These are phyloP conservation scores for Penicillium canariense DNA, from an alignment of 495 filamentous ascomycete genomes.

Conservation along the genomic window DNA sequence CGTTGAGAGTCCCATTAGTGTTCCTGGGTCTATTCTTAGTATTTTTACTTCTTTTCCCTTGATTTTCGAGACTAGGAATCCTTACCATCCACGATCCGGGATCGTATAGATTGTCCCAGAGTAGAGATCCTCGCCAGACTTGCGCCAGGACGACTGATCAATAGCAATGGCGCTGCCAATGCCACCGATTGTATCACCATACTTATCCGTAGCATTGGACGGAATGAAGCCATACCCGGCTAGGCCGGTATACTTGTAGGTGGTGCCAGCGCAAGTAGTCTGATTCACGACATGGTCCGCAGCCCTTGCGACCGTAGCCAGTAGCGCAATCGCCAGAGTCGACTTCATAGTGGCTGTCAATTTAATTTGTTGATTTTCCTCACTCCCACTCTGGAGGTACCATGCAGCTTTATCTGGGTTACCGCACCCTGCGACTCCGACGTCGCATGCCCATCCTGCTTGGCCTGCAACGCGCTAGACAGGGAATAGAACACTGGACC, in stretches of 20 bases:
- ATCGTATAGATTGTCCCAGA: conserved; percentile 61
- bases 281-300: conserved; percentile 41
- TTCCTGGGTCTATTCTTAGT: conserved; percentile 45
- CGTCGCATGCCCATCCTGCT: neutral
- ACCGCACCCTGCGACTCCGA: neutral
- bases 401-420: neutral
- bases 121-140: conserved; percentile 53
- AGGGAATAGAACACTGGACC: neutral
- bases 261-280: conserved; percentile 61
- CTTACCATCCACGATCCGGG: conserved; percentile 72
- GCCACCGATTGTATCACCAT: conserved; percentile 69
- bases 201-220: conserved; percentile 62
- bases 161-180: conserved; percentile 67
- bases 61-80: neutral
- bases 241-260: conserved; percentile 65
- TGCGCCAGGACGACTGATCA: conserved; percentile 62
- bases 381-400: neutral
- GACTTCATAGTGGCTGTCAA: conserved; percentile 22
- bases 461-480: conserved; percentile 1
- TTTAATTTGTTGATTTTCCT: neutral
- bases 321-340: conserved; percentile 15
- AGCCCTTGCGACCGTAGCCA: conserved; percentile 17
- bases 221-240: conserved; percentile 68
- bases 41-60: neutral
- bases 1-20: conserved; percentile 74